Evolutionary conservation across 345 rosid genomes (phyloP), one percentile per base, ranked within the genome.

Genomic region (Citrus australasica): DNA sequence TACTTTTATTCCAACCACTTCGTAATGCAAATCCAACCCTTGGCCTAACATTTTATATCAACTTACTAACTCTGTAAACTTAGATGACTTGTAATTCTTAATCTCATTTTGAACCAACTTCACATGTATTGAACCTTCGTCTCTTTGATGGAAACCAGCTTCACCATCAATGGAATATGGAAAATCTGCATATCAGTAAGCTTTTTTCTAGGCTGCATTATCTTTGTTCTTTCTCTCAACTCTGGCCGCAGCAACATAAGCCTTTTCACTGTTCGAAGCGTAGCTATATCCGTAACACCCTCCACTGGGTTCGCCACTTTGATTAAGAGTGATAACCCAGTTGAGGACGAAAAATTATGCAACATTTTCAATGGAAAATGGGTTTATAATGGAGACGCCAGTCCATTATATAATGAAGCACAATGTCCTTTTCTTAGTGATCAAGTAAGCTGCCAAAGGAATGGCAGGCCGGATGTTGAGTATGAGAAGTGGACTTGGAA

Each of bases 401-500:
- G 79, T 74, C 89, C 88, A 64, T 33, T 71, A 2, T 87, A 88
- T 27, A 64, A 17, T 22, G 69, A 67, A 33, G 21, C 76, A 13
- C 78, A 73, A 68, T 90, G 91, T 55, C 87, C 90, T 2, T 88
- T 88, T 68, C 84, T 90, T 7, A 84, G 89, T 69, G 85, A 84
- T 6, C 82, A 86, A 67, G 88, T 85, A 5, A 84, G 86, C 79
- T 90, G 91, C 84, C 84, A 79, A 42, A 80, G 81, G 69, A 88
- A 88, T 67, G 89, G 91, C 53, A 80, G 89, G 68, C 87, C 89
- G 1, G 93, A 87, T 28, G 79, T 42, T 28, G 79, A 76, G 19
- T 90, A 88, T 27, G 87, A 90, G 83, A 85, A 74, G 51, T 90
- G 91, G 91, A 88, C 79, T 8, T 90, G 93, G 93, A 80, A 88